phyloP scores from a whole-genome alignment of 768 basidiomycete genomes.

The Pleurotus platypus region DNA sequence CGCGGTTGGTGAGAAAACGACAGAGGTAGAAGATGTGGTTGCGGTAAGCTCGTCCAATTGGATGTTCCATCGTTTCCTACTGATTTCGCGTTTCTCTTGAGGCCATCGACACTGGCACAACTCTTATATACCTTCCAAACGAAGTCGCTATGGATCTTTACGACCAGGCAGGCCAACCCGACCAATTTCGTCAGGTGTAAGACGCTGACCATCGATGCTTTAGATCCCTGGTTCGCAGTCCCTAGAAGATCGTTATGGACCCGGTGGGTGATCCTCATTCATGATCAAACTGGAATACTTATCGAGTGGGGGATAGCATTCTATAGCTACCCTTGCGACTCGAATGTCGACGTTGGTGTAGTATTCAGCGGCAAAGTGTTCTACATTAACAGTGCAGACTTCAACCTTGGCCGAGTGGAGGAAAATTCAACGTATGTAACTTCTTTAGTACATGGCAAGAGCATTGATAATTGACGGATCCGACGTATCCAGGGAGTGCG shows the following conservation, averaged over 20 bases:
- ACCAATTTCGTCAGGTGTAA: background rate
- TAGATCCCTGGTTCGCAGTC: slow-evolving; percentile 48
- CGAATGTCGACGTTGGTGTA: slow-evolving; percentile 32
- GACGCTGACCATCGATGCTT: background rate
- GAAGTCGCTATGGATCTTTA: slow-evolving; percentile 44
- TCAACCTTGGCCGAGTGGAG: slow-evolving; percentile 45
- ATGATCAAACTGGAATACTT: background rate
- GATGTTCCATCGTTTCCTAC: background rate
- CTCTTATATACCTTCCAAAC: slow-evolving; percentile 56
- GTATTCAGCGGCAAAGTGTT: slow-evolving; percentile 40
- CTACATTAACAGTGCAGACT: slow-evolving; percentile 42
- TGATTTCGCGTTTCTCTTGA: slow-evolving; percentile 17
- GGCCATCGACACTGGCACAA: slow-evolving; percentile 70
- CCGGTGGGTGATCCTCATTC: slow-evolving; percentile 23
- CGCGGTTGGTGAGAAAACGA: slow-evolving; percentile 20
- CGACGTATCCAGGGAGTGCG: slow-evolving; percentile 36
- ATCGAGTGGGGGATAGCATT: slow-evolving; percentile 29
- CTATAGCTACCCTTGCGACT: slow-evolving; percentile 53
- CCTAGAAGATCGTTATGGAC: slow-evolving; percentile 36
- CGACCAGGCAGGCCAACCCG: slow-evolving; percentile 24
- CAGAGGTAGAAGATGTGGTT: slow-evolving; percentile 20
- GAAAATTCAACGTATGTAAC: slow-evolving; percentile 21
- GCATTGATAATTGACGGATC: background rate
- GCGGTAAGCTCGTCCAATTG: slow-evolving; percentile 28
- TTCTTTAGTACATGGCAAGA: no score